A percentile compares a stretch with the other conserved stretches of the same genome.
Conservation (phyloP, 2,329 filamentous ascomycete species). For the Penicillium sp. region DNA sequence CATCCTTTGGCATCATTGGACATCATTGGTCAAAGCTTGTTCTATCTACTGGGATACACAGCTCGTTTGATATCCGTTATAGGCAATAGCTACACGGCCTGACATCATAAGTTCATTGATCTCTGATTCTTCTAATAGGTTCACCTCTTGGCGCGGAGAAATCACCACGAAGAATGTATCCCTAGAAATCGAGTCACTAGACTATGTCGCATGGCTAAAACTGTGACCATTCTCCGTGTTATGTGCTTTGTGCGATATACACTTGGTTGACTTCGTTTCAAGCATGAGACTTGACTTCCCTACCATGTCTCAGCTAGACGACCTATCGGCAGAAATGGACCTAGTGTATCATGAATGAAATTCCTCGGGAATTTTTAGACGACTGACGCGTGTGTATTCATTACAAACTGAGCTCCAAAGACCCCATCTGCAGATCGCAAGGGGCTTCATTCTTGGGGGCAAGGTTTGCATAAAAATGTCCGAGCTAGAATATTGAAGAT, state of each 20-base stretch:
- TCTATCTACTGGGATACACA: neutral
- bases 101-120: neutral
- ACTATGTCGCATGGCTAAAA: neutral
- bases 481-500: neutral
- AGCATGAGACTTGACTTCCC: neutral
- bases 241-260: neutral
- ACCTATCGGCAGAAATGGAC: neutral
- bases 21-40: neutral
- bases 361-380: neutral
- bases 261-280: neutral
- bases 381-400: neutral
- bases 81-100: neutral
- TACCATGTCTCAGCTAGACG: neutral
- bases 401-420: neutral
- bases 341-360: neutral
- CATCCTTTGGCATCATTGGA: neutral
- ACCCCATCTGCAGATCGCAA: slow-evolving; percentile 1
- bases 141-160: neutral
- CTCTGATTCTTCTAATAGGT: neutral
- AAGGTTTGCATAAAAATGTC: slow-evolving; percentile 2
- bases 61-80: too few relatives aligned
- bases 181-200: slow-evolving; percentile 2
- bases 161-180: slow-evolving; percentile 3
- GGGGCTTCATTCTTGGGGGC: slow-evolving; percentile 6
- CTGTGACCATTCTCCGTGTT: neutral